Conservation (phyloP, 1,284 basidiomycete species). For the Ustilago bromivora region DNA sequence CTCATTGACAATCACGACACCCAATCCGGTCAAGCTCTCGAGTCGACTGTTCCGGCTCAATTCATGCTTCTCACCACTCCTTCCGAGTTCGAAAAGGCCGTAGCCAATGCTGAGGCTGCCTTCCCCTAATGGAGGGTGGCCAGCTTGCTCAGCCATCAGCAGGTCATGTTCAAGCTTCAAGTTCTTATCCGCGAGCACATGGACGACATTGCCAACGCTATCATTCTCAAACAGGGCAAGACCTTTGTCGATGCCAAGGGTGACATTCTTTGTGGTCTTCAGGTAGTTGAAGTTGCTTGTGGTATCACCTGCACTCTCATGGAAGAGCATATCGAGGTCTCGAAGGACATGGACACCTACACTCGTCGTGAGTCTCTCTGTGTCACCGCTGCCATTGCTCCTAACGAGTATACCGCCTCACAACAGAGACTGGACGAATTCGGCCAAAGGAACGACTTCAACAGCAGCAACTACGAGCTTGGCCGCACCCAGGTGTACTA, state of each 20-base stretch:
- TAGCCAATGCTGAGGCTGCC: conserved; percentile 85
- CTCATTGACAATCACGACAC: conserved; percentile 75
- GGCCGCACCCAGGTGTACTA: too few species aligned
- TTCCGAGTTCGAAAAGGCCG: conserved; percentile 86
- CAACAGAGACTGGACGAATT: too few species aligned
- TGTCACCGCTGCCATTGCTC: conserved; percentile 60
- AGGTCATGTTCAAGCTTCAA: too few species aligned
- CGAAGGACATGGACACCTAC: conserved; percentile 97
- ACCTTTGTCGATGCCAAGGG: too few species aligned
- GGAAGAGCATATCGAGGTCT: conserved; percentile 77
- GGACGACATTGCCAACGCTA: too few species aligned
- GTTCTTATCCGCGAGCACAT: conserved; percentile 37
- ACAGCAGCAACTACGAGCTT: too few species aligned
- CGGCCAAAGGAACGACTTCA: too few species aligned
- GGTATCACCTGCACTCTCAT: conserved; percentile 82
- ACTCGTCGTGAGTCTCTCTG: conserved; percentile 79
- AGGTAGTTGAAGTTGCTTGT: too few species aligned
- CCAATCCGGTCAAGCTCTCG: conserved; percentile 71
- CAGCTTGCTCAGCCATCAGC: conserved; percentile 79
- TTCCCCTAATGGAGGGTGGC: conserved; percentile 90
- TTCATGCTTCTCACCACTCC: conserved; percentile 87
- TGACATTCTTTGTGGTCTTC: too few species aligned
- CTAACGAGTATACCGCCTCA: conserved; percentile 1
- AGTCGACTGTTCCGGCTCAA: conserved; percentile 73
- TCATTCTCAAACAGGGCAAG: too few species aligned